These are phyloP conservation scores for Hypoxylon trugodes DNA, from an alignment of 495 filamentous ascomycete genomes.

Conservation along the genomic window DNA sequence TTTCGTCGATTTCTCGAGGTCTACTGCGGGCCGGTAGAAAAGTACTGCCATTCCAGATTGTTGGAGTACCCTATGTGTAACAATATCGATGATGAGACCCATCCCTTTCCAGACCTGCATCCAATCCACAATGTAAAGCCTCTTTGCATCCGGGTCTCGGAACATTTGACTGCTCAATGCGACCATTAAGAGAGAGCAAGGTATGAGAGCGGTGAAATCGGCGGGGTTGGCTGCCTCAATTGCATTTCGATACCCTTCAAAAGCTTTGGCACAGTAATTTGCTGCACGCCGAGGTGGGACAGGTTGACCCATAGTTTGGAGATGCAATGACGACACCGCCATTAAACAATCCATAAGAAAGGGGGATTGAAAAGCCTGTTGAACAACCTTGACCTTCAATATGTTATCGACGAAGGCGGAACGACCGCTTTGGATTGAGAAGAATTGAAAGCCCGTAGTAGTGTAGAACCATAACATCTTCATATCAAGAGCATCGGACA, in stretches of 20 bases:
- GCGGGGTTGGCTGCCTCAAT: slow-evolving; percentile 48
- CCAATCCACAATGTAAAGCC: slow-evolving; percentile 56
- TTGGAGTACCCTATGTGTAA: slow-evolving; percentile 24
- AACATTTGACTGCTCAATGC: slow-evolving; percentile 53
- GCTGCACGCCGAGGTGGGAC: slow-evolving; percentile 40
- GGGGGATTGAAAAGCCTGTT: slow-evolving; percentile 56
- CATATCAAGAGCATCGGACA: slow-evolving; percentile 47
- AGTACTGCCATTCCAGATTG: slow-evolving; percentile 47
- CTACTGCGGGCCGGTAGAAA: slow-evolving; percentile 50
- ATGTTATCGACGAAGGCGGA: slow-evolving; percentile 46
- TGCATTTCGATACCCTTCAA: slow-evolving; percentile 55
- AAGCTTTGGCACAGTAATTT: slow-evolving; percentile 52
- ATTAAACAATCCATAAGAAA: slow-evolving; percentile 62
- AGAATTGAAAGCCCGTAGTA: slow-evolving; percentile 46
- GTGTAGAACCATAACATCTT: slow-evolving; percentile 56
- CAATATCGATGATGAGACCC: slow-evolving; percentile 50
- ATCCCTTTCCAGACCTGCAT: slow-evolving; percentile 58
- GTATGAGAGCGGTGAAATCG: slow-evolving; percentile 53
- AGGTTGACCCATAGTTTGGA: slow-evolving; percentile 43
- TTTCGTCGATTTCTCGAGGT: slow-evolving; percentile 45
- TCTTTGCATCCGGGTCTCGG: slow-evolving; percentile 47
- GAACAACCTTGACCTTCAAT: slow-evolving; percentile 53
- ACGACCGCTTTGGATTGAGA: slow-evolving; percentile 46
- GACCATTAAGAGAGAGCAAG: slow-evolving; percentile 52
- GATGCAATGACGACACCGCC: slow-evolving; percentile 56